Conservation (phyloP, 352 stramenopile species). For the Globisporangium viniferum region DNA sequence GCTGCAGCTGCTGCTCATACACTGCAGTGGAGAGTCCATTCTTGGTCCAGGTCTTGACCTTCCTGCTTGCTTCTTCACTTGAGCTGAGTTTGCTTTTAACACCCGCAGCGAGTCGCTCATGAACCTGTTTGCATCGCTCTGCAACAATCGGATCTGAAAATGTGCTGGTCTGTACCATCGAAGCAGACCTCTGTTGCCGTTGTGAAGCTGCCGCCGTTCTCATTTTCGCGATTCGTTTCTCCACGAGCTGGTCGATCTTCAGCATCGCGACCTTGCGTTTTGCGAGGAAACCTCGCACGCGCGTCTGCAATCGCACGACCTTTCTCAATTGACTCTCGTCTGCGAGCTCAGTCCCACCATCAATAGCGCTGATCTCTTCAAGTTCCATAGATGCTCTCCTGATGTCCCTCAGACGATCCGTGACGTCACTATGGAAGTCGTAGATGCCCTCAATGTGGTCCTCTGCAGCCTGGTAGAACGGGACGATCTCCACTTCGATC, state of each 20-base stretch:
- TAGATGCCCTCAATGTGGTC: constrained; percentile 33
- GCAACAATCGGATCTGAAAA: constrained; percentile 15
- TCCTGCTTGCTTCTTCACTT: not conserved
- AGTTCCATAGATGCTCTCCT: constrained; percentile 24
- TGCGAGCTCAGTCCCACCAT: no score
- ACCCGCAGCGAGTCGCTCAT: constrained; percentile 16
- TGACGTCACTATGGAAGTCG: constrained; percentile 30
- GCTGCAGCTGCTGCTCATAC: constrained; percentile 26
- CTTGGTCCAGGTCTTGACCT: not conserved
- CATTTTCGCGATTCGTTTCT: constrained; percentile 38
- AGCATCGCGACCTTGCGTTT: constrained; percentile 34
- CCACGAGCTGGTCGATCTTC: constrained; percentile 53
- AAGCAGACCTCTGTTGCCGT: constrained; percentile 18
- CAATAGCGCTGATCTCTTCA: not conserved
- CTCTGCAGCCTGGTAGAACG: constrained; percentile 23
- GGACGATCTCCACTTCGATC: constrained; percentile 44
- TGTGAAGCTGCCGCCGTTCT: constrained; percentile 16
- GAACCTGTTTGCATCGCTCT: constrained; percentile 13
- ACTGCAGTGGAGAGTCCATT: constrained; percentile 21
- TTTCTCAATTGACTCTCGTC: constrained; percentile 7
- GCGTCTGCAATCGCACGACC: constrained; percentile 41
- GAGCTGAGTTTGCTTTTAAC: constrained; percentile 20
- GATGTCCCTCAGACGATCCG: constrained; percentile 28
- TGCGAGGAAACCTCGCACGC: constrained; percentile 42
- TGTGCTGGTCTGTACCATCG: no score